phyloP scores from a whole-genome alignment of 352 stramenopile genomes.

The Elongisporangium anandrum region DNA sequence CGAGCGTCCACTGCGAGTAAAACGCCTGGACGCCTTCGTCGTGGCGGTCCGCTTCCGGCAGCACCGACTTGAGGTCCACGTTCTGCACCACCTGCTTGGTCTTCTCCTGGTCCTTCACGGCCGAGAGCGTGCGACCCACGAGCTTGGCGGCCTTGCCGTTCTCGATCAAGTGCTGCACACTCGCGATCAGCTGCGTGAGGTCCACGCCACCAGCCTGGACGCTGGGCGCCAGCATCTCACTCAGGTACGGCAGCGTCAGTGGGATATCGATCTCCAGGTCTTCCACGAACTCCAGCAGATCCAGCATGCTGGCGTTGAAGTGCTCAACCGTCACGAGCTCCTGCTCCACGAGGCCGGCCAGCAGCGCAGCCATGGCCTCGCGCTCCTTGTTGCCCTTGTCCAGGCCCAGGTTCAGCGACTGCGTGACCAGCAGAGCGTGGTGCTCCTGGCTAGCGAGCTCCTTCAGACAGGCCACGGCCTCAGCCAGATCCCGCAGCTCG shows the following conservation, averaged over 20 bases:
- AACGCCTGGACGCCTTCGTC: constrained; percentile 12
- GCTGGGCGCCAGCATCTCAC: constrained; percentile 63
- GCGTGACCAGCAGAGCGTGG: constrained; percentile 41
- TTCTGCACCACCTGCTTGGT: constrained; percentile 29
- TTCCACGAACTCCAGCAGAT: constrained; percentile 69
- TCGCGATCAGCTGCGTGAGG: constrained; percentile 34
- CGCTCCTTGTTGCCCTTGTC: constrained; percentile 71
- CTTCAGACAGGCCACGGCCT: constrained; percentile 45
- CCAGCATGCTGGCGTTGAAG: constrained; percentile 35
- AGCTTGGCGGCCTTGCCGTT: constrained; percentile 68
- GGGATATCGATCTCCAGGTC: constrained; percentile 84
- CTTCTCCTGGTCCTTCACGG: constrained; percentile 37
- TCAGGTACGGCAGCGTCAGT: constrained; percentile 61
- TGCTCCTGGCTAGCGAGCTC: constrained; percentile 52
- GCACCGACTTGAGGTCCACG: constrained; percentile 12
- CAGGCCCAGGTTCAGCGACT: constrained; percentile 60
- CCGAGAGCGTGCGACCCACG: constrained; percentile 39
- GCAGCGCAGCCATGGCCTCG: constrained; percentile 39
- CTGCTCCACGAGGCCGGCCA: constrained; percentile 45
- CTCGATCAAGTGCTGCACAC: constrained; percentile 38
- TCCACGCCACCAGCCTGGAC: constrained; percentile 38
- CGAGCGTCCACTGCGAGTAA: constrained; percentile 9
- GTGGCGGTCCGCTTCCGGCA: constrained; percentile 8
- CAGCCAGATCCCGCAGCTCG: constrained; percentile 80
- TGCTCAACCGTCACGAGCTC: constrained; percentile 39